A percentile compares a stretch with the other conserved stretches of the same genome.
Evolutionary conservation across 2,329 filamentous ascomycete species (phyloP).

Genomic region (Phyllosticta paracitricarpa): DNA sequence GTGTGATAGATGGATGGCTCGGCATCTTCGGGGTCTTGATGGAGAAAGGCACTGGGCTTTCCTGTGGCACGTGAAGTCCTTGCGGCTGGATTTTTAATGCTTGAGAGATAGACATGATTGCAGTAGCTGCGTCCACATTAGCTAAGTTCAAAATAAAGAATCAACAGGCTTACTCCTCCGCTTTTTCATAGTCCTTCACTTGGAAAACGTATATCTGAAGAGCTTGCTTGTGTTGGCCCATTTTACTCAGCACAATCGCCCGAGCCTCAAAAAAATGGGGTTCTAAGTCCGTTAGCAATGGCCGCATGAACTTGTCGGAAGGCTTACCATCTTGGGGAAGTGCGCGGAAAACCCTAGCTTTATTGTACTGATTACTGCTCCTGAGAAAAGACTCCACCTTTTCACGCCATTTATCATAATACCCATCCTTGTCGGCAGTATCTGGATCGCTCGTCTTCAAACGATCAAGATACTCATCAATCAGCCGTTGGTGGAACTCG

Average conservation of each 20-base stretch:
- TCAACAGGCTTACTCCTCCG: conserved; percentile 60
- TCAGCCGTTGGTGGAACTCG: conserved; percentile 76
- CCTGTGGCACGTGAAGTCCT: conserved; percentile 14
- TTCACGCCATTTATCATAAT: conserved; percentile 42
- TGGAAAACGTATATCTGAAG: conserved; percentile 98
- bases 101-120: conserved; percentile 63
- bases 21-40: conserved; percentile 43
- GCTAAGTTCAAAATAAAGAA: conserved; percentile 21
- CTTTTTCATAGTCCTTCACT: conserved; percentile 74
- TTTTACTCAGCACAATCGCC: conserved; percentile 84
- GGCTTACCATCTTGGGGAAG: conserved; percentile 68
- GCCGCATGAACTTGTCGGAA: background rate
- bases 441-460: conserved; percentile 28
- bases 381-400: conserved; percentile 67
- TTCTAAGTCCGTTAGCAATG: conserved; percentile 42
- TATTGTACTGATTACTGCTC: conserved; percentile 70
- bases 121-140: conserved; percentile 56
- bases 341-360: conserved; percentile 63
- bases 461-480: conserved; percentile 58
- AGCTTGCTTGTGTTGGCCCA: conserved; percentile 91
- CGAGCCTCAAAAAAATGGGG: conserved; percentile 79
- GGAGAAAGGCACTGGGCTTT: conserved; percentile 18
- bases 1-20: conserved; percentile 82
- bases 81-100: conserved; percentile 19
- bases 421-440: conserved; percentile 23